Percentiles rank a stretch among this genome's conserved stretches.
These are phyloP conservation scores for Aphanomyces invadans DNA, from an alignment of 352 stramenopile species.

Conservation along the genomic window DNA sequence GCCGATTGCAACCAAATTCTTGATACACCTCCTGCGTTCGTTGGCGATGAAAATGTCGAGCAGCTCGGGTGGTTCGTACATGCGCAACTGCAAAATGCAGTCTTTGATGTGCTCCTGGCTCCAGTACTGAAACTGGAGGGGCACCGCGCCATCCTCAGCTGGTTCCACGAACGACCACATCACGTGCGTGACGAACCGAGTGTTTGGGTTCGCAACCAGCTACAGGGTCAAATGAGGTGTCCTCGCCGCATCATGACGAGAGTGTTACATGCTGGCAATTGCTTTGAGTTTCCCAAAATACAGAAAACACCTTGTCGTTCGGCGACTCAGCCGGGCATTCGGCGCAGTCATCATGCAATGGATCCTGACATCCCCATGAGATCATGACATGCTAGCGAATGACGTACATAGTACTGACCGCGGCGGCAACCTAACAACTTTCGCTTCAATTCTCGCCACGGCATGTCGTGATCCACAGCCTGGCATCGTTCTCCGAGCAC, in stretches of 20 bases:
- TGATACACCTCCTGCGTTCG: neutral
- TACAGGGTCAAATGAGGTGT: neutral
- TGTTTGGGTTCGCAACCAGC: constrained; percentile 2
- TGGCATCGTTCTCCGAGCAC: neutral
- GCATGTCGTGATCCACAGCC: neutral
- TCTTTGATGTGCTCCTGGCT: constrained; percentile 2
- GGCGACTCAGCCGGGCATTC: neutral
- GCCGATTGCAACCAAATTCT: constrained; percentile 3
- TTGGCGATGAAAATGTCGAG: neutral
- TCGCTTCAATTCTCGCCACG: constrained; percentile 12
- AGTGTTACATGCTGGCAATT: neutral
- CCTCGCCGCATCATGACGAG: neutral
- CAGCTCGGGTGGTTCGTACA: neutral
- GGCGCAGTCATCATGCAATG: neutral
- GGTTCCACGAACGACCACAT: constrained; percentile 4
- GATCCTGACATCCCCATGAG: constrained; percentile 5
- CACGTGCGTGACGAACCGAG: constrained; percentile 5
- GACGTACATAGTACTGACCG: constrained; percentile 18
- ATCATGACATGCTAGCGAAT: neutral
- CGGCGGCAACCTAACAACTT: constrained; percentile 14
- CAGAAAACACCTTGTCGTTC: constrained; percentile 1
- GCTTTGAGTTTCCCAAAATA: constrained; percentile 8
- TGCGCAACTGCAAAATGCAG: constrained; percentile 9
- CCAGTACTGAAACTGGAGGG: neutral
- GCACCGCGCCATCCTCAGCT: neutral